Base-by-base conservation (phyloP, 2,329 filamentous ascomycete genomes). In the Emergomyces orientalis region DNA sequence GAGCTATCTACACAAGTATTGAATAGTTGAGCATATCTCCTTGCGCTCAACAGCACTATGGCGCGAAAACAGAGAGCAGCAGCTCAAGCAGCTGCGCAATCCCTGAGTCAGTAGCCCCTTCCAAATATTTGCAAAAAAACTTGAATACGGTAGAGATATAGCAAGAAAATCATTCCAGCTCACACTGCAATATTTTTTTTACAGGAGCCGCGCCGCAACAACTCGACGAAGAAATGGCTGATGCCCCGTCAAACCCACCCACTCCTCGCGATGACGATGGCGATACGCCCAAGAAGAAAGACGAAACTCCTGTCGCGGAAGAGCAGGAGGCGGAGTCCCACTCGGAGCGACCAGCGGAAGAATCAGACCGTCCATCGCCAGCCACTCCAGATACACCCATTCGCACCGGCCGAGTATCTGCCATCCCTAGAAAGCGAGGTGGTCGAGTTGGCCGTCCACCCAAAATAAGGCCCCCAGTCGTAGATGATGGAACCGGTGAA, bases 371-470 rank as follows among this genome's bases (percentile, higher is more conserved):
- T 67, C n/a, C 39, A 17, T n/a, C 74, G 30, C 39, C 57, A 19
- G 27, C 72, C 69, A 78, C 69, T 65, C 78, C 72, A 67, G 77
- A 80, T 47, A 86, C 86, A 32, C 84, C 78, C 61, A 71, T 76
- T 72, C 68, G 84, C 81, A 77, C 70, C 11, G 71, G 77, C 47
- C 70, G 74, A 49, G 81, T 74, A 68, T 82, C 84, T 30, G 82
- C 88, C 55, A 82, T 91, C 58, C 80, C 81, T 61, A 85, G 88
- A 71, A 89, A 89, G 75, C 81, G 83, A 8, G 56, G 54, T 22
- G 54, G 56, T 13, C 86, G 91, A 60, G 82, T 92, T n/a, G 91
- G 91, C 25, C 85, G 91, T 14, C 91, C 91, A 2, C 90, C 91
- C 0, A 95, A 94, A 81, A 92, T 91, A 73, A 84, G 86, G 59